Base-by-base conservation (phyloP, 345 rosid species). In the Hibiscus tridactylites region DNA sequence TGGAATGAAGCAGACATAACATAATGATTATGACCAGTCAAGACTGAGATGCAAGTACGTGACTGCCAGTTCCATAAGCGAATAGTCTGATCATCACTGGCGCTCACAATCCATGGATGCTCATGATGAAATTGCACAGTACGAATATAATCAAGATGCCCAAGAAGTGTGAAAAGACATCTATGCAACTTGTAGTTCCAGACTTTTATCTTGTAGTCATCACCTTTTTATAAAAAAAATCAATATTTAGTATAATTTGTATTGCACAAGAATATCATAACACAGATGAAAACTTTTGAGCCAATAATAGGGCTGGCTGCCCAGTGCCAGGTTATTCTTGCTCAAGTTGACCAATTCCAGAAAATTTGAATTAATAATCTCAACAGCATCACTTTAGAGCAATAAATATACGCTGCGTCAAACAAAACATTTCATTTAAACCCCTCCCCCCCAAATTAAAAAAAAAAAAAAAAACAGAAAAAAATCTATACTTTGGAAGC, bases 31-130 rank as follows among this genome's bases (percentile, higher is more conserved):
- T 95, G 98, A 65, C 99, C 99, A 4, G 99, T 92, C 79, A 95
- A 81, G 33, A 95, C 99, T 44, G 98, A 89, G 56, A 95, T 83
- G 78, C 99, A 92, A 58, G 96, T 92, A 12, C 98, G 87, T 11
- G 99, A 95, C 75, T 95, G 99, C 99, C 99, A 92, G 78, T 95
- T 95, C 98, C 99, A 92, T 62, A 95, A 85, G 77, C 96, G 94
- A 61, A 95, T 95, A 64, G 99, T 95, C 82, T 92, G 99, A 78
- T 95, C 99, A 46, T 95, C 96, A 82, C 99, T 92, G n/a, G 99
- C 97, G 80, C 99, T 95, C 77, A 95, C 98, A 56, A 95, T 95
- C 99, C 99, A 95, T 0, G 98, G 98, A 79, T 87, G 83, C 73
- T 95, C 99, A 67, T 95, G 98, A 81, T 95, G 98, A 74, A 95